phyloP scores from a whole-genome alignment of 2,329 filamentous ascomycete genomes.

The Dactylella cylindrospora region DNA sequence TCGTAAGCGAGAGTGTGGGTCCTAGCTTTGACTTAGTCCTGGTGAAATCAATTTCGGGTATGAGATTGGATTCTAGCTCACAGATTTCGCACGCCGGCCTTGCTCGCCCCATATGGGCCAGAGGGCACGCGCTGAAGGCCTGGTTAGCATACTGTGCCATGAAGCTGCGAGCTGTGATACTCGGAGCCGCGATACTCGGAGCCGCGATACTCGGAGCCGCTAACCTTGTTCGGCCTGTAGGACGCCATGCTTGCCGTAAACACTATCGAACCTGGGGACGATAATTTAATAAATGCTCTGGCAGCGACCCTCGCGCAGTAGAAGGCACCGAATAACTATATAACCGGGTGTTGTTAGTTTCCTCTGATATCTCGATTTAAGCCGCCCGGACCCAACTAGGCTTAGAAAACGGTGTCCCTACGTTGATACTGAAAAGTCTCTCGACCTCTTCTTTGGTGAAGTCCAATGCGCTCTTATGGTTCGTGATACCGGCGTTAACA shows the following conservation, averaged over 20 bases:
- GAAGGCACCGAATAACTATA: constrained; percentile 54
- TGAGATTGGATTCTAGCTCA: background rate
- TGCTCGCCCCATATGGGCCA: constrained; percentile 52
- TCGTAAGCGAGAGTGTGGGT: constrained; percentile 66
- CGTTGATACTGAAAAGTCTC: constrained; percentile 56
- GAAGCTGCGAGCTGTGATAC: background rate
- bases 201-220: background rate
- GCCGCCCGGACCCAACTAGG: background rate
- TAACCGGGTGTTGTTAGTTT: background rate
- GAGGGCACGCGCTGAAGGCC: constrained; percentile 54
- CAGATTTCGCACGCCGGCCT: constrained; percentile 52
- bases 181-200: background rate
- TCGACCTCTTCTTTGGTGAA: constrained; percentile 54
- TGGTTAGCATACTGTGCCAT: constrained; percentile 10
- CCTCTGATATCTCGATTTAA: background rate
- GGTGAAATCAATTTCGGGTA: background rate
- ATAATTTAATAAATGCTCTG: constrained; percentile 53
- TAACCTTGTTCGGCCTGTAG: constrained; percentile 57
- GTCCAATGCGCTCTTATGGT: constrained; percentile 56
- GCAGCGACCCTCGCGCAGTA: constrained; percentile 56
- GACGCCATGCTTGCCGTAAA: constrained; percentile 58
- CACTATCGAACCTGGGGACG: constrained; percentile 52
- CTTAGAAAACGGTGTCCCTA: constrained; percentile 43
- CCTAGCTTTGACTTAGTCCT: no score
- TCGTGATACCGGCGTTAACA: constrained; percentile 54